phyloP scores from a whole-genome alignment of 2,329 filamentous ascomycete species.

The Fusarium sp. region DNA sequence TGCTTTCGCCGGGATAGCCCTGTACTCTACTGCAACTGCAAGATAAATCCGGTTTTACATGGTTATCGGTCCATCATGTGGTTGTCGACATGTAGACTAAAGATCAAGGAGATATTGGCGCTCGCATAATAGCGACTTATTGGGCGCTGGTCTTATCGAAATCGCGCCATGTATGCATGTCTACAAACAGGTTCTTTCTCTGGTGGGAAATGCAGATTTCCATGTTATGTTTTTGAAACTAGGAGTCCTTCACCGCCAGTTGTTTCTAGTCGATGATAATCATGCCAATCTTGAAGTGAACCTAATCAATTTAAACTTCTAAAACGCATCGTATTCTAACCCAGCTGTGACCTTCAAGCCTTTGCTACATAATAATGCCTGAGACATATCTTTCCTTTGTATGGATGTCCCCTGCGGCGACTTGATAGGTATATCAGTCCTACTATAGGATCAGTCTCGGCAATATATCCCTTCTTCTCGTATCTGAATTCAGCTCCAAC shows the following conservation, averaged over 20 bases:
- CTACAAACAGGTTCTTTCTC: conserved; percentile 22
- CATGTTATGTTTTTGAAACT: conserved; percentile 26
- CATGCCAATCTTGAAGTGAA: conserved; percentile 19
- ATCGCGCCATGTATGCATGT: conserved; percentile 41
- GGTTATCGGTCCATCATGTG: conserved; percentile 5
- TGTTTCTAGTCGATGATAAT: conserved; percentile 25
- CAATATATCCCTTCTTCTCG: conserved; percentile 4
- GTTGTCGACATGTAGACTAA: conserved; percentile 16
- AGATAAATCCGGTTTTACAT: background rate
- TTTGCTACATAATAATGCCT: background rate
- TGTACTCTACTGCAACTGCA: conserved; percentile 1
- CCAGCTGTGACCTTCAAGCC: background rate
- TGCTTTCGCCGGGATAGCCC: conserved; percentile 30
- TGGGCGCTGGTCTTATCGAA: conserved; percentile 9
- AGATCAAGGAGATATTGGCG: background rate
- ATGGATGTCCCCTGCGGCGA: conserved; percentile 3
- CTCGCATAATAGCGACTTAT: conserved; percentile 16
- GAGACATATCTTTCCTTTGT: background rate
- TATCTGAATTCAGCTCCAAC: background rate
- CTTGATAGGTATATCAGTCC: conserved; percentile 2
- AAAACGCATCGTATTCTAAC: background rate
- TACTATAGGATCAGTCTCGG: conserved; percentile 2
- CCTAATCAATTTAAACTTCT: conserved; percentile 26
- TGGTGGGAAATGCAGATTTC: conserved; percentile 21
- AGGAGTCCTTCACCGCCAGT: conserved; percentile 42